Base-by-base conservation (phyloP, 2,329 filamentous ascomycete genomes). In the Colletotrichum tropicicola region DNA sequence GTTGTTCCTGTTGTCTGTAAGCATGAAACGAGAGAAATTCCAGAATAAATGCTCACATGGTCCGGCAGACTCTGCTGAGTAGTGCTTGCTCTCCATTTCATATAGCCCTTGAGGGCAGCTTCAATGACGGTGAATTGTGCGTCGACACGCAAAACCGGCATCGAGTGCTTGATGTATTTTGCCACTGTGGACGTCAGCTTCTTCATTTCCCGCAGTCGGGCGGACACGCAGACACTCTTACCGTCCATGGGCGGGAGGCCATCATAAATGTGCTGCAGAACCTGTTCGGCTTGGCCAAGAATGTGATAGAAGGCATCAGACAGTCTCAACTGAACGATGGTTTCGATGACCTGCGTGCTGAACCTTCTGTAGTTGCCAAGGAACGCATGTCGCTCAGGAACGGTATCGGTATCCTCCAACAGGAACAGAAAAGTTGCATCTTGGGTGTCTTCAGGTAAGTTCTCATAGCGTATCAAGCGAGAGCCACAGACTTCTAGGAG, bases 341-440 rank as follows among this genome's bases (percentile, higher is more conserved):
- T 87, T 77, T 98, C 95, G 59, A 99, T 93, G 25, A 98, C 87
- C 65, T 92, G 91, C 3, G 90, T 89, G 75, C 94, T 96, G 73
- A 97, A 98, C 64, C 96, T 88, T 39, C 96, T 87, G 76, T 99
- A 99, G 73, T 99, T 98, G 4, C 95, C 94, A 10, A 98, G 85
- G 75, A 99, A 99, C 1, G 94, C 93, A 78, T 99, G 96, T 23
- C 94, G 88, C 75, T 99, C 96, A 0, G 96, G 96, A 19, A 95
- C 83, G 0, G 95, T 98, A 73, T 99, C 96, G 59, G 97, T 97
- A 74, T 99, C 96, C 73, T 98, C 94, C 72, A 94, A 85, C 2
- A 99, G 84, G 69, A 97, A 96, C 10, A 93, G 82, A 63, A 94
- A 87, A 0, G 92, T 94, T 2, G 92, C 85, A 70, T 98, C 91